Evolutionary conservation across 2,329 filamentous ascomycete genomes (phyloP).

Genomic region (Lachnellula subtilissima): DNA sequence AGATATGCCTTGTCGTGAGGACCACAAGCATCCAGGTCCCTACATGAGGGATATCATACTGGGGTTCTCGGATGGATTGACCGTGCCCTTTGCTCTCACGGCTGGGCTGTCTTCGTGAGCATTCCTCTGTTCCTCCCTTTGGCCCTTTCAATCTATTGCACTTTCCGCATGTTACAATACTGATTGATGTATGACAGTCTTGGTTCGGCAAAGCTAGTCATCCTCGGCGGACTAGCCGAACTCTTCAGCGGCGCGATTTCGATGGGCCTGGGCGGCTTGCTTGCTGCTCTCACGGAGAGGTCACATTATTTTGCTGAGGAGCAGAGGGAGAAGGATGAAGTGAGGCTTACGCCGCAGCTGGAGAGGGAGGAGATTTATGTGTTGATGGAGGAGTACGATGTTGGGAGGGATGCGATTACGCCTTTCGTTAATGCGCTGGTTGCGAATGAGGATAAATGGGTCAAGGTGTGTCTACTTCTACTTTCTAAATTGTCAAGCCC

Average conservation of each 20-base stretch:
- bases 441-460: conserved; percentile 11
- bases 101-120: conserved; percentile 58
- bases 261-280: conserved; percentile 55
- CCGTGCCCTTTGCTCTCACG: conserved; percentile 73
- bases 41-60: too few species aligned
- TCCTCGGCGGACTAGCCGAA: conserved; percentile 55
- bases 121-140: too few species aligned
- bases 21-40: too few species aligned
- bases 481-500: background rate
- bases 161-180: too few species aligned
- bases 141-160: background rate
- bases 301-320: conserved; percentile 37
- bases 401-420: conserved; percentile 28
- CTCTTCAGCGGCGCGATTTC: conserved; percentile 54
- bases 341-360: conserved; percentile 30
- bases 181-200: conserved; percentile 32
- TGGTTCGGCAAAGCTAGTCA: conserved; percentile 43
- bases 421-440: conserved; percentile 32
- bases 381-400: conserved; percentile 37
- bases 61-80: conserved; percentile 71
- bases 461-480: conserved; percentile 9
- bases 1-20: conserved; percentile 48
- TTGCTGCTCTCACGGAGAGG: conserved; percentile 44
- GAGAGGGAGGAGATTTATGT: conserved; percentile 36
- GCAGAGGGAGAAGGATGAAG: conserved; percentile 34